Base-by-base conservation (phyloP, 2,329 filamentous ascomycete species). In the Keithomyces neogunnii region DNA sequence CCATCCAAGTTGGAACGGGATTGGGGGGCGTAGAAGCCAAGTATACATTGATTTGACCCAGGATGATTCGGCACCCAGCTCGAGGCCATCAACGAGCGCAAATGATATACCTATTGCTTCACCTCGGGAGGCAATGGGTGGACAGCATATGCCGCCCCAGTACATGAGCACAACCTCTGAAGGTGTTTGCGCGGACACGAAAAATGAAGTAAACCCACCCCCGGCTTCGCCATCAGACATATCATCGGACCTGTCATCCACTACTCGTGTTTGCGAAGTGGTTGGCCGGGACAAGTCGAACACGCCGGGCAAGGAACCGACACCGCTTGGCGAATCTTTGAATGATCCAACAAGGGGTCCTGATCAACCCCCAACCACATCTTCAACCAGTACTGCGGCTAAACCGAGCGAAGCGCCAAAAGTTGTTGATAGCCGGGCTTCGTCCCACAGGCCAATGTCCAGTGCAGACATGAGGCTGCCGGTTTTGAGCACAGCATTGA, bases 1-100 rank as follows among this genome's bases (percentile, higher is more conserved):
- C 46, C 31, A 11, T 35, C n/a, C 9, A n/a, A 42, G 9, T 26
- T 32, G 42, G 26, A 33, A 31, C 10, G 44, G 33, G 26, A 10
- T 28, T 19, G 36, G 26, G 4, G 19, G 5, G 9, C 42, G 5
- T 11, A 19, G 19, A 11, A 10, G 35, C 26, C 4, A n/a, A 26
- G 10, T 38, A 44, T 32, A 36, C 9, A 49, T 49, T 19, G 44
- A 33, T 31, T 39, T 52, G 36, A 52, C 43, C 7, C 47, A 47
- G 11, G 47, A 47, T 32, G 38, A 31, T 30, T 28, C 43, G 30
- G 19, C 26, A 19, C 40, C 26, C 5, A 5, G 13, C 11, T 10
- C 26, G 9, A 19, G 19, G 11, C 26, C 40, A 7, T 29, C 26
- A 29, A 19, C 26, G 10, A 11, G n/a, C 19, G 10, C 28, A 2